Evolutionary conservation across 2,329 filamentous ascomycete species (phyloP).

Genomic region (Xylaria sp.): DNA sequence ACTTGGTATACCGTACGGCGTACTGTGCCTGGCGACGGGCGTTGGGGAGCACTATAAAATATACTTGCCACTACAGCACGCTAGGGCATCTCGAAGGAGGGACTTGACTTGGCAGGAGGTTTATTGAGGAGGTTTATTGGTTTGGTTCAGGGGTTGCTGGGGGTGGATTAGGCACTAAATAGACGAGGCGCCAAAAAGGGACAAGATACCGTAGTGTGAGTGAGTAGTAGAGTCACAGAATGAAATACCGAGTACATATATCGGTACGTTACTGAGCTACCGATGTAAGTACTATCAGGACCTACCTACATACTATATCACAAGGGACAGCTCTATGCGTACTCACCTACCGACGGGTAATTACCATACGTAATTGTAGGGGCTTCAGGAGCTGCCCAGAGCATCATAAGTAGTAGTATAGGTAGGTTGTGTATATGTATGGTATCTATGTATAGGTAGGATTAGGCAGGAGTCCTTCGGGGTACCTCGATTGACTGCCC

Average conservation of each 20-base stretch:
- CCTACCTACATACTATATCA: too few relatives aligned
- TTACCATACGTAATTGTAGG: not conserved
- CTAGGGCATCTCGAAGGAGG: constrained; percentile 5
- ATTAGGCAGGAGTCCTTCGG: constrained; percentile 22
- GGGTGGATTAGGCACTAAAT: constrained; percentile 11
- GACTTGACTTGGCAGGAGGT: constrained; percentile 23
- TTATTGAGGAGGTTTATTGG: too few relatives aligned
- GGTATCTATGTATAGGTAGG: not conserved
- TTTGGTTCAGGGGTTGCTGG: constrained; percentile 25
- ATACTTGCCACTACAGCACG: not conserved
- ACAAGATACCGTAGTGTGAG: not conserved
- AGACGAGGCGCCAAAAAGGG: constrained; percentile 18
- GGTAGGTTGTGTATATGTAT: too few relatives aligned
- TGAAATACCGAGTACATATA: too few relatives aligned
- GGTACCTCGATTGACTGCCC: constrained; percentile 21
- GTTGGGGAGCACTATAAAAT: too few relatives aligned
- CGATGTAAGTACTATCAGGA: too few relatives aligned
- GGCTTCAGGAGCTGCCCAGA: constrained; percentile 27
- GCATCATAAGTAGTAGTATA: constrained; percentile 7
- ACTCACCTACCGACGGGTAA: not conserved
- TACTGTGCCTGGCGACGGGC: not conserved
- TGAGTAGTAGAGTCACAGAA: not conserved
- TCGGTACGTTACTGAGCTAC: too few relatives aligned
- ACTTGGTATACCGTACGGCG: not conserved
- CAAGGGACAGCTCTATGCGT: not conserved